Conservation (phyloP, 139 green algal genomes). For the Zygnema circumcarinatum region DNA sequence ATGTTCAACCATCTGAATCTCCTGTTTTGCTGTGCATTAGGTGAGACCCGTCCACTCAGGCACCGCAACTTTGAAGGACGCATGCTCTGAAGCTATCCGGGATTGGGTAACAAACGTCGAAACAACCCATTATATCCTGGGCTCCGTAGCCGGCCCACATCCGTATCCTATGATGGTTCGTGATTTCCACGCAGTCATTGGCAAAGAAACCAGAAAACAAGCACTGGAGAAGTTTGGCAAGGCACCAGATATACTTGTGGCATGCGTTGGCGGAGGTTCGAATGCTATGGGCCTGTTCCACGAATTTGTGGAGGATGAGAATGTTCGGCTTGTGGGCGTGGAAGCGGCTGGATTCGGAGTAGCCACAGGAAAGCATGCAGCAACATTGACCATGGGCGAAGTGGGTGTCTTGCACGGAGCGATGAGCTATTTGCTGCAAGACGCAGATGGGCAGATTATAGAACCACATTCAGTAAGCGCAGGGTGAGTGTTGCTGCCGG, state of each 20-base stretch:
- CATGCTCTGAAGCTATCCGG: conserved; percentile 95
- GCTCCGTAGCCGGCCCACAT: conserved; percentile 93
- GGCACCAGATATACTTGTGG: conserved; percentile 92
- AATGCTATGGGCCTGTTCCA: conserved; percentile 99
- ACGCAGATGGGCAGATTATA: conserved; percentile 95
- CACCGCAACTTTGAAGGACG: conserved; percentile 97
- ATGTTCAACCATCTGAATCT: too few relatives aligned
- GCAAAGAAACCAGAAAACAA: conserved; percentile 76
- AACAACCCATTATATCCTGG: conserved; percentile 99
- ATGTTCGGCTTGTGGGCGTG: conserved; percentile 74
- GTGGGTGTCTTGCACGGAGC: conserved; percentile 96
- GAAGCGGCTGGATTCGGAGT: conserved; percentile 85
- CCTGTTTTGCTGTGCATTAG: neutral
- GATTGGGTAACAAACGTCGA: conserved; percentile 99
- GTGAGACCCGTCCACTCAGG: conserved; percentile 80
- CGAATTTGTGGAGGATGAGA: conserved; percentile 93
- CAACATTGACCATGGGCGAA: conserved; percentile 91
- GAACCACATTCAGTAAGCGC: conserved; percentile 97
- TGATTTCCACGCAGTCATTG: conserved; percentile 85
- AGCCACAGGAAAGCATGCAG: conserved; percentile 89
- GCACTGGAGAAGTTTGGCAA: conserved; percentile 84
- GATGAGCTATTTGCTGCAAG: conserved; percentile 95
- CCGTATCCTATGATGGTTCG: conserved; percentile 98
- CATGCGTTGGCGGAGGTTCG: conserved; percentile 95
- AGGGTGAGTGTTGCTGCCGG: conserved; percentile 69